Evolutionary conservation across 768 basidiomycete species (phyloP).

Genomic region (Naganishia friedmannii): DNA sequence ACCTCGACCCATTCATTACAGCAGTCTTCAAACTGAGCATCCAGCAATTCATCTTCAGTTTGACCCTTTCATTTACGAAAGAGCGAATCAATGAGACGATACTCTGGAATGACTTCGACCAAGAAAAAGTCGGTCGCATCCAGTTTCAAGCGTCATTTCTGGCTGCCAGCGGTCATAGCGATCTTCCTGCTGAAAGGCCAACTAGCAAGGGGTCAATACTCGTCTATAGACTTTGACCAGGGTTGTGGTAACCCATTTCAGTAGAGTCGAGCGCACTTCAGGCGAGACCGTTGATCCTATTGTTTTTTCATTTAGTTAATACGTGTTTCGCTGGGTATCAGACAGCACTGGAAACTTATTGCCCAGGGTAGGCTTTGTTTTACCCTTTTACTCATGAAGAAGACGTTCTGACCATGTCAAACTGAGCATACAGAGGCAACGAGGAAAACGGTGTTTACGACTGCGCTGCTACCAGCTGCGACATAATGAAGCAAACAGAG

Average conservation of each 20-base stretch:
- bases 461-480: conserved; percentile 17
- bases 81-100: not conserved
- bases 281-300: not conserved
- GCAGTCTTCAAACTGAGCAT: too few relatives aligned
- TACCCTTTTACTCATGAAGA: too few relatives aligned
- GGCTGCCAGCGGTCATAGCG: conserved; percentile 6
- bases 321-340: conserved; percentile 6
- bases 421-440: not conserved
- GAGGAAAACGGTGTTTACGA: conserved; percentile 22
- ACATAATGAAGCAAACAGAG: not conserved
- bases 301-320: not conserved
- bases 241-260: conserved; percentile 1
- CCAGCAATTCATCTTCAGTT: too few relatives aligned
- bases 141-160: conserved; percentile 2
- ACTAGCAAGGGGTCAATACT: conserved; percentile 3
- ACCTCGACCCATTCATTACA: too few relatives aligned
- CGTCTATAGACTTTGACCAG: conserved; percentile 6
- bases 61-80: too few relatives aligned
- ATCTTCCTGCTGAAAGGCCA: conserved; percentile 1
- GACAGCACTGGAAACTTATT: not conserved
- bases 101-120: not conserved
- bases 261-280: too few relatives aligned
- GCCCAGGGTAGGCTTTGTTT: not conserved
- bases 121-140: not conserved
- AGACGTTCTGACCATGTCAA: not conserved